These are phyloP conservation scores for Pseudomassariella vexata DNA, from an alignment of 2,329 filamentous ascomycete species.

Conservation along the genomic window DNA sequence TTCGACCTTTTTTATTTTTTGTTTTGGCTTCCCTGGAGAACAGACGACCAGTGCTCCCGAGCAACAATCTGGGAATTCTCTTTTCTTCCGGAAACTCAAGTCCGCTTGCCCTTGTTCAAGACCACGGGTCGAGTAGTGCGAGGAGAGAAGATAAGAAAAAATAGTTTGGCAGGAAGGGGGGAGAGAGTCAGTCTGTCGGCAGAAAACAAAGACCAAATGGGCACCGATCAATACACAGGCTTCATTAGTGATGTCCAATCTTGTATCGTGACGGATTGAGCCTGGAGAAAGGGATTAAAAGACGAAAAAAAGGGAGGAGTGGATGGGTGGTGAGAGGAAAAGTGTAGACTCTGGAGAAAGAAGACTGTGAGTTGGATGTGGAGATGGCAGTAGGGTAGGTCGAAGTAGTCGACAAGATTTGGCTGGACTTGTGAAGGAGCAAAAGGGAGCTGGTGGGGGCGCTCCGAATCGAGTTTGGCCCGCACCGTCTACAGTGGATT, in stretches of 20 bases:
- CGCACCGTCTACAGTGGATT: too few species aligned
- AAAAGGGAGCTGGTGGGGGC: too few species aligned
- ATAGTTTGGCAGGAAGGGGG: slow-evolving; percentile 10
- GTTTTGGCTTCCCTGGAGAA: not conserved
- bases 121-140: not conserved
- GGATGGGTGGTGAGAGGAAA: too few species aligned
- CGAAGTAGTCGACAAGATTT: too few species aligned
- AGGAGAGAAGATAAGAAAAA: not conserved
- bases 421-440: too few species aligned
- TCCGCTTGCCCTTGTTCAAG: not conserved
- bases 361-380: not conserved
- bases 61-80: not conserved
- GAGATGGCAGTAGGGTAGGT: too few species aligned
- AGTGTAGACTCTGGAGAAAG: too few species aligned
- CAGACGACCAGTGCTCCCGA: not conserved
- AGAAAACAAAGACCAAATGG: slow-evolving; percentile 23
- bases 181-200: slow-evolving; percentile 2
- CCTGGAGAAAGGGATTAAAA: slow-evolving; percentile 26
- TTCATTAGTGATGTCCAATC: slow-evolving; percentile 22
- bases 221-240: slow-evolving; percentile 30
- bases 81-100: not conserved
- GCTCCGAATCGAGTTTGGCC: too few species aligned
- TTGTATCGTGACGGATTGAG: slow-evolving; percentile 11
- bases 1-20: not conserved
- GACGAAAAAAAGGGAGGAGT: slow-evolving; percentile 15